These are phyloP conservation scores for Hagleromyces aurorensis DNA, from an alignment of 805 yeast genomes.

Conservation along the genomic window DNA sequence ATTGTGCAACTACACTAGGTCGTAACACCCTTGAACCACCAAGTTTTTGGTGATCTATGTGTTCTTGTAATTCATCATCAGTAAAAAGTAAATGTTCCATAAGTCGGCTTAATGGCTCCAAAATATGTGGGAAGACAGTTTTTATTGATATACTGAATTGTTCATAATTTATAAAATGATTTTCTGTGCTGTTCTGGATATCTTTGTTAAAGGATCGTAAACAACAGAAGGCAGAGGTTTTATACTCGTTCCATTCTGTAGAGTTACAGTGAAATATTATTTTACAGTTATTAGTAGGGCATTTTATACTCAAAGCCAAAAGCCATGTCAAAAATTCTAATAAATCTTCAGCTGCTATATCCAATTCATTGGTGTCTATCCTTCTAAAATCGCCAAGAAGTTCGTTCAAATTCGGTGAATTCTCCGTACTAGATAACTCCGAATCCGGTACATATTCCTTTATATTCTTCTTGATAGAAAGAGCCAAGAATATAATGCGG, in stretches of 20 bases:
- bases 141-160: conserved; percentile 31
- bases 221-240: conserved; percentile 37
- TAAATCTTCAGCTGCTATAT: conserved; percentile 36
- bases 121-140: conserved; percentile 36
- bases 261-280: conserved; percentile 19
- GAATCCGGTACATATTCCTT: conserved; percentile 13
- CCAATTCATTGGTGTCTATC: conserved; percentile 32
- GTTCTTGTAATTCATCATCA: conserved; percentile 14
- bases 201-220: conserved; percentile 42
- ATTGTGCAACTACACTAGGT: no score
- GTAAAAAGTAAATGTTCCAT: conserved; percentile 38
- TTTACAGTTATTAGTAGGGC: conserved; percentile 31
- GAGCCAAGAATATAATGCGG: conserved; percentile 42
- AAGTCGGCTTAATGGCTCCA: conserved; percentile 38
- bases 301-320: conserved; percentile 37
- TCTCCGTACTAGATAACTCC: conserved; percentile 10
- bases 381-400: conserved; percentile 38
- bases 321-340: conserved; percentile 41
- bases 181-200: conserved; percentile 23
- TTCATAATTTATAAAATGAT: conserved; percentile 18
- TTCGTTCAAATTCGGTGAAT: conserved; percentile 9
- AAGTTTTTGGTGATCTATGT: conserved; percentile 11
- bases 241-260: conserved; percentile 37
- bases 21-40: conserved; percentile 29
- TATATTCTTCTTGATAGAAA: conserved; percentile 25